Evolutionary conservation across 306 rosid genomes (phyloP).

Genomic region (Carpinus viminea): DNA sequence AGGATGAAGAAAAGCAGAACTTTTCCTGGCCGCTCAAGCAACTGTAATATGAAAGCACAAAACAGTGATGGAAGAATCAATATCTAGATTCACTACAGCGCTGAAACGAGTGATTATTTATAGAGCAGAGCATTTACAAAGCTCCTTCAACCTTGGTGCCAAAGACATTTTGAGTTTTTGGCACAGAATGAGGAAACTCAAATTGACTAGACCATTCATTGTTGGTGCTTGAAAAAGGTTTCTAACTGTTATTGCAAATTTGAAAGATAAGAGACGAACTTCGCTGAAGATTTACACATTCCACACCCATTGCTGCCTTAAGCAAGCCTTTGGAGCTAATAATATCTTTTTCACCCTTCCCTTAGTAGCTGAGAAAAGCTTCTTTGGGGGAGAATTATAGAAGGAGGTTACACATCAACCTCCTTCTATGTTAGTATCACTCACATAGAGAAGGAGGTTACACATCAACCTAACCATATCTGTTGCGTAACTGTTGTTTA

Average conservation of each 20-base stretch:
- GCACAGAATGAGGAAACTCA: background rate
- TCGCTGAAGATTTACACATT: background rate
- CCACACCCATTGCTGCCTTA: background rate
- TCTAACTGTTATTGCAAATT: background rate
- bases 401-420: no score
- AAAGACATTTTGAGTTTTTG: background rate
- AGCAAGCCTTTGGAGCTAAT: background rate
- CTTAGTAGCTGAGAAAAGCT: background rate
- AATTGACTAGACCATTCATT: background rate
- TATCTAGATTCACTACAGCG: background rate
- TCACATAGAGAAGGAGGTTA: no score
- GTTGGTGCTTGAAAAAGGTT: background rate
- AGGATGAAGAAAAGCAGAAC: background rate
- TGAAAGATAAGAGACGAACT: background rate
- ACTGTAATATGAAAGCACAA: conserved; percentile 3
- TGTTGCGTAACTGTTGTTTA: no score
- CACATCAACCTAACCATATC: no score
- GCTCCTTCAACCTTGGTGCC: background rate
- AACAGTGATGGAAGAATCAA: background rate
- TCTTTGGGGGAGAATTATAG: background rate
- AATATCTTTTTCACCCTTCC: background rate
- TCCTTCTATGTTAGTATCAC: no score
- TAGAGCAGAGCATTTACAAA: background rate
- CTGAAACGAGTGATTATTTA: background rate
- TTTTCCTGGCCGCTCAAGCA: conserved; percentile 14